A percentile compares a stretch with the other conserved stretches of the same genome.
Conservation (phyloP, 1,139 yeast species). For the Taphrina sp. region DNA sequence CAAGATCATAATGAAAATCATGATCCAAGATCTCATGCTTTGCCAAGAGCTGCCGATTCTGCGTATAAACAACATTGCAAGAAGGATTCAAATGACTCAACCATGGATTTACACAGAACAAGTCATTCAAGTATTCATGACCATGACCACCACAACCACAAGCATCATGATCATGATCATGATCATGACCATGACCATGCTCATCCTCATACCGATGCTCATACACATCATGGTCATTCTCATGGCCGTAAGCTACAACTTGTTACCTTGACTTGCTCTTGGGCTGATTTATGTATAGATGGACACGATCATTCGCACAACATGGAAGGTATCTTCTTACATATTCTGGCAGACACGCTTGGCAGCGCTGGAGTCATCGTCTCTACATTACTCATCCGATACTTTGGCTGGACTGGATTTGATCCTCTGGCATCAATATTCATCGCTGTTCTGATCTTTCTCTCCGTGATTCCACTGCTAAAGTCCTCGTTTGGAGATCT, state of each 20-base stretch:
- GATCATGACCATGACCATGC: conserved; percentile 39
- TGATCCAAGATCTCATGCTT: too few relatives aligned
- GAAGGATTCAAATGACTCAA: too few relatives aligned
- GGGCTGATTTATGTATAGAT: conserved; percentile 1
- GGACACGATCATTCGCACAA: conserved; percentile 60
- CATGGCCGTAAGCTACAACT: conserved; percentile 25
- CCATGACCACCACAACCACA: conserved; percentile 18
- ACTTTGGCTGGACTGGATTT: conserved; percentile 58
- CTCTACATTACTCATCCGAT: conserved; percentile 60
- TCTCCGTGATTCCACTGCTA: conserved; percentile 79
- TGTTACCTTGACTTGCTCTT: background rate
- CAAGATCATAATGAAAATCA: too few relatives aligned
- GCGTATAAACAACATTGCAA: too few relatives aligned
- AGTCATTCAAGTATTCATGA: conserved; percentile 4
- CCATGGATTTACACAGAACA: too few relatives aligned
- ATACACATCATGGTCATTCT: conserved; percentile 27
- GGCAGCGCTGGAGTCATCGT: conserved; percentile 96
- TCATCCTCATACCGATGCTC: conserved; percentile 36
- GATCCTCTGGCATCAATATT: conserved; percentile 91
- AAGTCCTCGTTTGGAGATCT: conserved; percentile 76
- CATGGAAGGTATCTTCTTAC: conserved; percentile 91
- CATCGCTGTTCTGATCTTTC: conserved; percentile 74
- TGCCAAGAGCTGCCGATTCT: too few relatives aligned
- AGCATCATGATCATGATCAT: conserved; percentile 36
- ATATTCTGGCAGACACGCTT: conserved; percentile 88